Conservation (phyloP, 208 protist genomes). For the Wallacemonas sp. region DNA sequence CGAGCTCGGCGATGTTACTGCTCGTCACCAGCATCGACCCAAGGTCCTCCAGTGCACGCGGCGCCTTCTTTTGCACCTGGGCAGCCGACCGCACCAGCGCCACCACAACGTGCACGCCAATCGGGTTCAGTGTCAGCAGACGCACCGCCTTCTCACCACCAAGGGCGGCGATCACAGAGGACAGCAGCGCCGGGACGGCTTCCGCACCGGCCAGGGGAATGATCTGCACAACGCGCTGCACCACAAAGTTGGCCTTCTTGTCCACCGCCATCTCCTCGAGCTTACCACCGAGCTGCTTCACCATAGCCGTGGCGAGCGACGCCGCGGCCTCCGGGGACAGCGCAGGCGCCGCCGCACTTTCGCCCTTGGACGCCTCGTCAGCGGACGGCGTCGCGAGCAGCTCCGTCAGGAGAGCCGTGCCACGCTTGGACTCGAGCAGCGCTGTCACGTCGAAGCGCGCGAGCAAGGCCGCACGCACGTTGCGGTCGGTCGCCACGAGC, state of each 20-base stretch:
- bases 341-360: neutral
- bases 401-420: constrained; percentile 62
- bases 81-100: constrained; percentile 55
- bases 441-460: constrained; percentile 32
- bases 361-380: constrained; percentile 8
- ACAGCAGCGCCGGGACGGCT: constrained; percentile 29
- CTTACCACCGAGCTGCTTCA: constrained; percentile 34
- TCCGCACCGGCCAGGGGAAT: constrained; percentile 35
- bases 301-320: constrained; percentile 42
- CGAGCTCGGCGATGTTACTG: constrained; percentile 50
- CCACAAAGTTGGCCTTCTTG: constrained; percentile 81
- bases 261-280: constrained; percentile 67
- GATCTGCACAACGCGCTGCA: constrained; percentile 66
- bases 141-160: constrained; percentile 46
- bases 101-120: constrained; percentile 78
- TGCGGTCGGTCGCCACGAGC: constrained; percentile 33
- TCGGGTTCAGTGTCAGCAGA: constrained; percentile 41
- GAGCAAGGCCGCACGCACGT: constrained; percentile 45
- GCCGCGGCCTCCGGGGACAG: constrained; percentile 33
- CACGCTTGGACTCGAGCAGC: constrained; percentile 72
- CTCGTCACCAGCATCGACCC: constrained; percentile 48
- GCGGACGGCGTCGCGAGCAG: constrained; percentile 27
- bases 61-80: constrained; percentile 28
- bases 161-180: constrained; percentile 29
- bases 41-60: constrained; percentile 48